These are phyloP conservation scores for Corylus heterophylla DNA, from an alignment of 306 rosid species.

Conservation along the genomic window DNA sequence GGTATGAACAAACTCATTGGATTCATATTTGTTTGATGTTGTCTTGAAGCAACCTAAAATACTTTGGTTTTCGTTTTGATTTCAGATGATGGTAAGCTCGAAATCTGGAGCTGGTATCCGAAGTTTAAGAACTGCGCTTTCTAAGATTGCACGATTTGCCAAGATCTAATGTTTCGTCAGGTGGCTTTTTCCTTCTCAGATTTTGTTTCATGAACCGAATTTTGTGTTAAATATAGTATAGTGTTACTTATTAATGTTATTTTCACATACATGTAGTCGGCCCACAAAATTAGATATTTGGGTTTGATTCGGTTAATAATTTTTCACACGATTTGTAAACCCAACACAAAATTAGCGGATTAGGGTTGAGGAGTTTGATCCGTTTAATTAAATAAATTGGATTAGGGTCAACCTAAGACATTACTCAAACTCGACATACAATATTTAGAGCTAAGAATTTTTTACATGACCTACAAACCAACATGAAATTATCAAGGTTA, in stretches of 20 bases:
- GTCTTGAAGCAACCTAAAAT: constrained; percentile 7
- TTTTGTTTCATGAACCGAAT: background rate
- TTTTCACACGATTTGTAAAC: too few relatives aligned
- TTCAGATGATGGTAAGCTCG: constrained; percentile 95
- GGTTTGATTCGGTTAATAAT: background rate
- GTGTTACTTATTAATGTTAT: background rate
- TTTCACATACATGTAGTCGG: background rate
- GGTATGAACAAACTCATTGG: constrained; percentile 49
- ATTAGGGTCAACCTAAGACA: too few relatives aligned
- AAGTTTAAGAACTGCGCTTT: constrained; percentile 75
- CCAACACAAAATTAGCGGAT: too few relatives aligned
- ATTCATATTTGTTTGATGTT: background rate
- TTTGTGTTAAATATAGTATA: background rate
- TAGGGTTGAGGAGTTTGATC: too few relatives aligned
- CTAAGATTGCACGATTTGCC: constrained; percentile 68
- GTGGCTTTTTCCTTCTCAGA: constrained; percentile 15
- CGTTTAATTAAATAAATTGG: too few relatives aligned
- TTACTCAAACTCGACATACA: too few relatives aligned
- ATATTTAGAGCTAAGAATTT: too few relatives aligned
- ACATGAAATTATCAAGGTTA: too few relatives aligned
- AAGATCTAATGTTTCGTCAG: constrained; percentile 40
- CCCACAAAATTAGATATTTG: background rate
- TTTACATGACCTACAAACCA: too few relatives aligned
- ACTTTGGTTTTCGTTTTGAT: constrained; percentile 7
- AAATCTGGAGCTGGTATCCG: constrained; percentile 93